Evolutionary conservation across 192 early-diverging fungal genomes (phyloP), one percentile per base, ranked within the genome.

Genomic region (Powellomyces hirtus): DNA sequence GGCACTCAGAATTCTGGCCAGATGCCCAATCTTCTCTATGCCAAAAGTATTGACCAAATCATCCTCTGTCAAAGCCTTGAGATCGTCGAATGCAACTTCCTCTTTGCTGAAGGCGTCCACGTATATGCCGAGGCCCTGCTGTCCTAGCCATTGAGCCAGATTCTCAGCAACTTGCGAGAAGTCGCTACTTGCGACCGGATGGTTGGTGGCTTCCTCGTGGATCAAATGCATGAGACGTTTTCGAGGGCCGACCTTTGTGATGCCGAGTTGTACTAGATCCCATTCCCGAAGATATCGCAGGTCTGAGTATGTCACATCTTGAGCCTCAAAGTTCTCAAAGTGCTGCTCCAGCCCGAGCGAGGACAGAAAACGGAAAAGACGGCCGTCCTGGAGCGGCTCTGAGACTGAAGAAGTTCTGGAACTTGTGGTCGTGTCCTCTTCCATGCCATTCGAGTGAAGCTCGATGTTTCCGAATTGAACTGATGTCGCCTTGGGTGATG

Each of bases 181-280:
- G 4, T 18, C 50, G 4, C 20, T 10, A n/a, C n/a, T n/a, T 1
- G 52, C 30, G 37, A 4, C 27, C 2, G 18, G 18, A 11, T 20
- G 26, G 7, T 11, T 14, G 6, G 36, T 14, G 24, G 1, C 34
- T 57, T 60, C 35, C 31, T 72, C 70, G n/a, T 51, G 20, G 13
- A 72, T 63, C 33, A 55, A 34, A 14, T 42, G 46, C 70, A 64
- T 55, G 6, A 72, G 14, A 30, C 70, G 61, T 50, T 63, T 72
- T 14, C 61, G 34, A 16, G 70, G 70, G 22, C 70, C 70, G 14
- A 72, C 35, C 49, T 72, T 72, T 13, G 70, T 58, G n/a, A 72
- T 52, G 13, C 70, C 70, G 14, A 72, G 26, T 11, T 49, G 45
- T 3, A 56, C 61, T 52, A 72, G 44, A 40, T 72, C 70, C 20